phyloP scores from a whole-genome alignment of 805 yeast genomes.

The Kodamaea restingae region DNA sequence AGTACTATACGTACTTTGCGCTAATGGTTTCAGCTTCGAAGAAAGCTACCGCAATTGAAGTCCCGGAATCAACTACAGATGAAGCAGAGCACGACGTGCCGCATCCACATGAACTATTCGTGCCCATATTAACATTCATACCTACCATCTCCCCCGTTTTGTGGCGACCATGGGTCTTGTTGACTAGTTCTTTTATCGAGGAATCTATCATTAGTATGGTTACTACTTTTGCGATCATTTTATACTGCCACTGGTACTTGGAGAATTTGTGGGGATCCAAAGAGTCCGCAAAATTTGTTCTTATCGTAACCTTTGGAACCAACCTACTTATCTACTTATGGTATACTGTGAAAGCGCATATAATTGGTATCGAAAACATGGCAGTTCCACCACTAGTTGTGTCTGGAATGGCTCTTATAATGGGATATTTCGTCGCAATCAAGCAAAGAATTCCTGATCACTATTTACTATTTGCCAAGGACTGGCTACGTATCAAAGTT shows the following conservation, averaged over 20 bases:
- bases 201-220: conserved; percentile 37
- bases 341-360: conserved; percentile 15
- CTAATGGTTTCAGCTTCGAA: conserved; percentile 29
- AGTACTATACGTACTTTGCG: conserved; percentile 37
- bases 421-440: conserved; percentile 59
- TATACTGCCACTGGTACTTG: conserved; percentile 58
- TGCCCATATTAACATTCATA: conserved; percentile 48
- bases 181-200: conserved; percentile 47
- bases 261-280: conserved; percentile 62
- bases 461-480: conserved; percentile 46
- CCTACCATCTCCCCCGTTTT: conserved; percentile 40
- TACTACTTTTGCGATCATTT: conserved; percentile 34
- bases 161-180: conserved; percentile 47
- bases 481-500: conserved; percentile 42
- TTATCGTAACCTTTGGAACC: conserved; percentile 33
- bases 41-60: conserved; percentile 17
- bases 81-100: conserved; percentile 28
- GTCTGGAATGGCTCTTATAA: conserved; percentile 52
- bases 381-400: conserved; percentile 43
- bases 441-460: conserved; percentile 66
- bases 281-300: conserved; percentile 47
- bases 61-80: conserved; percentile 22
- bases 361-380: conserved; percentile 12
- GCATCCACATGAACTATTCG: conserved; percentile 44
- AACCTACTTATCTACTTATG: conserved; percentile 31